phyloP scores from a whole-genome alignment of 306 rosid genomes.

The Morella rubra region DNA sequence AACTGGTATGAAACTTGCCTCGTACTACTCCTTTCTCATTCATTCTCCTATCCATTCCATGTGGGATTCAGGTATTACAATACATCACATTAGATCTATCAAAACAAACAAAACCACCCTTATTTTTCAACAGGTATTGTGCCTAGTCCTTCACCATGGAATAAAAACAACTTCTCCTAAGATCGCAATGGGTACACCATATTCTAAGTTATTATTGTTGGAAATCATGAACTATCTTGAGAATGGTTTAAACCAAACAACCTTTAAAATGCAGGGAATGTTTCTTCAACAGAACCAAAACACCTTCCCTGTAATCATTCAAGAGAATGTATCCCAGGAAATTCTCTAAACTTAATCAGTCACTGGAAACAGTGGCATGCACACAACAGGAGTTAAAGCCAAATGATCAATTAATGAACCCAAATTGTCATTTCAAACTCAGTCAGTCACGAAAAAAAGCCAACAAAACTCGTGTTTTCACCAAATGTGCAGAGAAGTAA shows the following conservation, averaged over 20 bases:
- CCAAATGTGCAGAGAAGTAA: conserved; percentile 26
- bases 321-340: not conserved
- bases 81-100: not conserved
- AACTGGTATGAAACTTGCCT: no score
- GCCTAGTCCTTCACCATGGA: not conserved
- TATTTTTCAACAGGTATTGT: not conserved
- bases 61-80: no score
- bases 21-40: no score
- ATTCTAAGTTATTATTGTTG: not conserved
- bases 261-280: not conserved
- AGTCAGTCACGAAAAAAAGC: conserved; percentile 8
- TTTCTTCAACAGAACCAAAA: conserved; percentile 10
- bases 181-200: not conserved
- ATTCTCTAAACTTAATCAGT: not conserved
- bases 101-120: not conserved
- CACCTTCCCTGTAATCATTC: not conserved
- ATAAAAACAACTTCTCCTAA: not conserved
- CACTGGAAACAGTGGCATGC: conserved; percentile 15
- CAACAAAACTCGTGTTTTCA: not conserved
- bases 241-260: not conserved
- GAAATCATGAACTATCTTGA: not conserved
- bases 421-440: conserved; percentile 10
- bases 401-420: conserved; percentile 2
- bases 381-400: conserved; percentile 18
- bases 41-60: no score